These are phyloP conservation scores for Bryopsis sp. DNA, from an alignment of 139 green algal species.

Conservation along the genomic window DNA sequence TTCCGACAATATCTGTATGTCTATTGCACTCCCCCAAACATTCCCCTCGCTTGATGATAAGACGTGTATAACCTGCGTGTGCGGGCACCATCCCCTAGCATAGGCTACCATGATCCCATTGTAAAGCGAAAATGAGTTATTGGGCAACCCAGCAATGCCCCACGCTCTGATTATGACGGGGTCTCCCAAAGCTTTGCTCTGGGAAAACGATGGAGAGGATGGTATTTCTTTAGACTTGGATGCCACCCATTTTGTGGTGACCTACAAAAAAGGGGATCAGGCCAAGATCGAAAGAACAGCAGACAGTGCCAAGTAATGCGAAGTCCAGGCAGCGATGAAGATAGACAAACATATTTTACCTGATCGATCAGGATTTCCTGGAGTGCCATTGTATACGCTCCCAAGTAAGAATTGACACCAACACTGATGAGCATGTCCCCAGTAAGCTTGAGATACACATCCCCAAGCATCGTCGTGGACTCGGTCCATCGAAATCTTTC, in stretches of 20 bases:
- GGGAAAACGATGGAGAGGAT: conserved; percentile 36
- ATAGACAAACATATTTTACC: too few species aligned
- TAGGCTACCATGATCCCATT: conserved; percentile 47
- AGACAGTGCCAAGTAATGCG: too few species aligned
- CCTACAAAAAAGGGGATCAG: neutral
- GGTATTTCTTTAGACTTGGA: conserved; percentile 29
- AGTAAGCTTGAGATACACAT: conserved; percentile 33
- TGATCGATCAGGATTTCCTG: conserved; percentile 28
- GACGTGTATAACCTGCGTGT: conserved; percentile 44
- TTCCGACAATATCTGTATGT: conserved; percentile 42
- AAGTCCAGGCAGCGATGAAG: too few species aligned
- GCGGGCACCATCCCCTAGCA: conserved; percentile 40
- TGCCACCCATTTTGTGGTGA: conserved; percentile 30
- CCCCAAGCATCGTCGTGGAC: conserved; percentile 32
- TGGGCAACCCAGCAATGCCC: conserved; percentile 55
- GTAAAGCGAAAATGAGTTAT: conserved; percentile 59
- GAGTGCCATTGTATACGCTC: conserved; percentile 48
- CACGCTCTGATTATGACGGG: conserved; percentile 40
- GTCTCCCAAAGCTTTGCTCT: conserved; percentile 39
- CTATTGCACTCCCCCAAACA: conserved; percentile 56
- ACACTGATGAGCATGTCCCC: conserved; percentile 53
- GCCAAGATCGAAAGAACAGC: neutral
- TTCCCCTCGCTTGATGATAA: conserved; percentile 40
- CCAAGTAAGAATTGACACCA: conserved; percentile 53
- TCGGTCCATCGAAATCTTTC: conserved; percentile 46